Evolutionary conservation across 2,329 filamentous ascomycete genomes (phyloP).

Genomic region (Dothistroma pini): DNA sequence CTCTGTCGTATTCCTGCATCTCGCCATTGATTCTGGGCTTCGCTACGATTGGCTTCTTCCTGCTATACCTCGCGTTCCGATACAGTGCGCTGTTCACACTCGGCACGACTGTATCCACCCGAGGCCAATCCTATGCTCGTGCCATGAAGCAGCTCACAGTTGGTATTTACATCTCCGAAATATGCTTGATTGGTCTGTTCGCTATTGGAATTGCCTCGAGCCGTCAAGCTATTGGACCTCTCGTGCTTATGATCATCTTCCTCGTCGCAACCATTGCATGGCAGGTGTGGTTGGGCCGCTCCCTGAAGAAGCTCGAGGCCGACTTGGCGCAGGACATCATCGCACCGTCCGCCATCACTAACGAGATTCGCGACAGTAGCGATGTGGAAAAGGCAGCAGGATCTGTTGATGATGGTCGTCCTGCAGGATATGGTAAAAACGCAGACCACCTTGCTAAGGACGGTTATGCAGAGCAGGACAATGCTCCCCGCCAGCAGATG

Average conservation of each 20-base stretch:
- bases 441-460: slow-evolving; percentile 15
- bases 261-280: slow-evolving; percentile 41
- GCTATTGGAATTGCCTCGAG: slow-evolving; percentile 37
- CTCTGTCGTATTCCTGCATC: slow-evolving; percentile 46
- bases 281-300: slow-evolving; percentile 36
- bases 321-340: slow-evolving; percentile 28
- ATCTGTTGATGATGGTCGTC: slow-evolving; percentile 1
- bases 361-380: slow-evolving; percentile 24
- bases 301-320: slow-evolving; percentile 33
- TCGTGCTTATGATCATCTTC: slow-evolving; percentile 38
- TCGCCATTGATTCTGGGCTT: slow-evolving; percentile 46
- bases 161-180: slow-evolving; percentile 45
- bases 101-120: slow-evolving; percentile 43
- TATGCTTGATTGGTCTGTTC: slow-evolving; percentile 46
- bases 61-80: slow-evolving; percentile 47
- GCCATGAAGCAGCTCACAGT: slow-evolving; percentile 44
- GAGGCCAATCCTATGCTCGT: slow-evolving; percentile 41
- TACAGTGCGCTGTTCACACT: slow-evolving; percentile 50
- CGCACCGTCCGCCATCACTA: neutral
- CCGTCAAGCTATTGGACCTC: slow-evolving; percentile 36
- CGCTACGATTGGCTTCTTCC: slow-evolving; percentile 39
- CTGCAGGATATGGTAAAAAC: slow-evolving; percentile 21
- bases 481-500: slow-evolving; percentile 10
- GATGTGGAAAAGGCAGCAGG: slow-evolving; percentile 19
- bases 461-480: slow-evolving; percentile 7